A percentile compares a stretch with the other conserved stretches of the same genome.
Evolutionary conservation across 2,329 filamentous ascomycete species (phyloP).

Genomic region (Fusarium sp.): DNA sequence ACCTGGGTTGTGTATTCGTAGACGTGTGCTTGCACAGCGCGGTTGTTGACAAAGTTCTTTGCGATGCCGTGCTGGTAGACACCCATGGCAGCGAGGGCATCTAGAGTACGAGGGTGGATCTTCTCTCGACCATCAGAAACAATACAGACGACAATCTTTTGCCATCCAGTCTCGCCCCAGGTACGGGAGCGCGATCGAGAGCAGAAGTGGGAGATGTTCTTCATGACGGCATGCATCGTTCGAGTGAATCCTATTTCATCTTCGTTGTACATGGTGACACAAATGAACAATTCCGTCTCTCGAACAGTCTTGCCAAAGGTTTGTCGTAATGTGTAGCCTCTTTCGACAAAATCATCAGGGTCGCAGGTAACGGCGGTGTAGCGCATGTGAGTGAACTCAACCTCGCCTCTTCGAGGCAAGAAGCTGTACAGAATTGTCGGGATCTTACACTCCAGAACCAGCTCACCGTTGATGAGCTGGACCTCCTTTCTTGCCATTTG

Average conservation of each 20-base stretch:
- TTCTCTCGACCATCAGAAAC: slow-evolving; percentile 91
- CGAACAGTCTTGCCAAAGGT: slow-evolving; percentile 83
- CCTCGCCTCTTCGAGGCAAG: slow-evolving; percentile 87
- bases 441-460: slow-evolving; percentile 98
- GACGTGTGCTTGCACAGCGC: slow-evolving; percentile 93
- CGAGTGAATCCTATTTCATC: slow-evolving; percentile 95
- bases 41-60: slow-evolving; percentile 97
- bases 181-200: slow-evolving; percentile 89
- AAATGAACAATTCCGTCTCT: slow-evolving; percentile 96
- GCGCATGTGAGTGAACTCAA: slow-evolving; percentile 98
- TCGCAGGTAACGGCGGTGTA: slow-evolving; percentile 99
- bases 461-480: slow-evolving; percentile 93
- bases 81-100: slow-evolving; percentile 94
- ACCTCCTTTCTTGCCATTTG: slow-evolving; percentile 95
- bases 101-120: slow-evolving; percentile 91
- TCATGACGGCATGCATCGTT: slow-evolving; percentile 99
- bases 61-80: slow-evolving; percentile 98
- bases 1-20: slow-evolving; percentile 99
- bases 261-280: slow-evolving; percentile 99
- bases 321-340: slow-evolving; percentile 92
- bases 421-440: slow-evolving; percentile 98
- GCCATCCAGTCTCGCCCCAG: slow-evolving; percentile 97
- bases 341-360: slow-evolving; percentile 88
- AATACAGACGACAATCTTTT: slow-evolving; percentile 98
- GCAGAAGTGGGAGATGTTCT: slow-evolving; percentile 97